Evolutionary conservation across 2,329 filamentous ascomycete genomes (phyloP), one percentile per base, ranked within the genome.

Genomic region (Colletotrichum truncatum): DNA sequence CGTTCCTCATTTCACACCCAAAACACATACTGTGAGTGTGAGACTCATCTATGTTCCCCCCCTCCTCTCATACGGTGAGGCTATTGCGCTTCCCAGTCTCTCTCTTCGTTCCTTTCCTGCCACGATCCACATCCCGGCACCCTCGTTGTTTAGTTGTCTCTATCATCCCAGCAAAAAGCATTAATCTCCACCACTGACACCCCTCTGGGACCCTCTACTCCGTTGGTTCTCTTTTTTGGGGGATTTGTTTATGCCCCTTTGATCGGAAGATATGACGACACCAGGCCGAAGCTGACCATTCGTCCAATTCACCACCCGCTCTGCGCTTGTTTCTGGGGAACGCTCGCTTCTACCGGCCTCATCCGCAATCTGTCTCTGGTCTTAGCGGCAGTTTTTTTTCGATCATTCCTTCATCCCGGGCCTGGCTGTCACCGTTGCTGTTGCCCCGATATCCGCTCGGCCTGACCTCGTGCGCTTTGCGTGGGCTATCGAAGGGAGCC

Each of bases 141-240:
- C 14, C 39, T 43, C 6, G n/a, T 25, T 25, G 43, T 1, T 25
- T 48, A 9, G 23, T 23, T 48, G 21, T 34, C 49, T 74, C 73
- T 73, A 71, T 72, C 73, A 72, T 74, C 28, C 26, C 36, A 51
- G 28, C 10, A 18, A 16, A 45, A 30, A 30, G 54, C 43, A 46
- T 57, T 57, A 48, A 57, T 57, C 54, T 57, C 54, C 41, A 57
- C 54, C 23, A 23, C 41, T 32, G 21, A 26, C 11, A 48, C 43
- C 54, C 46, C 32, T 43, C 32, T 26, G 32, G 21, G 39, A 12
- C 18, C 32, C 41, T 48, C 39, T 11, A 39, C 25, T 56, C 12
- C 28, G 23, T 45, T 25, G 36, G 26, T 9, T 45, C 52, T n/a
- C 25, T 46, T 23, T n/a, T 45, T 49, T n/a, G n/a, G n/a, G 23